A percentile compares a stretch with the other conserved stretches of the same genome.
These are phyloP conservation scores for Rhododendron simsii DNA, from an alignment of 148 eudicot genomes.

Conservation along the genomic window DNA sequence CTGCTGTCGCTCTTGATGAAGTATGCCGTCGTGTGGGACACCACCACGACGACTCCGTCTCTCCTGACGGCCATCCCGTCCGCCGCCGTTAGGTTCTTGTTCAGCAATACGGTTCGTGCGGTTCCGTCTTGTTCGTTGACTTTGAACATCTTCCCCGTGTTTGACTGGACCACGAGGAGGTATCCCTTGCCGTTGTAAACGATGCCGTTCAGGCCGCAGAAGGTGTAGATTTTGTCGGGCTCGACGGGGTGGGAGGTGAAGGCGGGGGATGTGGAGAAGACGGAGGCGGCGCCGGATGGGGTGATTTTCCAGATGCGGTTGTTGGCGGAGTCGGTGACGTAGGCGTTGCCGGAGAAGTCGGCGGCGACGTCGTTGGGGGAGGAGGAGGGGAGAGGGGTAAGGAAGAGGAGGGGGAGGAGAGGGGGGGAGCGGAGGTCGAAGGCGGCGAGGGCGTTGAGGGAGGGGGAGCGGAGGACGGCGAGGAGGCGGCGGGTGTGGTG, in stretches of 20 bases:
- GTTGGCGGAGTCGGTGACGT: slow-evolving; percentile 68
- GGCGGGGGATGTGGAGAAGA: slow-evolving; percentile 49
- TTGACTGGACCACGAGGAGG: slow-evolving; percentile 63
- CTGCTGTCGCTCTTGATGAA: slow-evolving; percentile 64
- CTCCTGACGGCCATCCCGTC: slow-evolving; percentile 57
- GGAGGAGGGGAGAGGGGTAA: slow-evolving; percentile 42
- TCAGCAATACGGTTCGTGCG: slow-evolving; percentile 40
- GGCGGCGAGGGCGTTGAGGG: slow-evolving; percentile 51
- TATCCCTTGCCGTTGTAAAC: slow-evolving; percentile 52
- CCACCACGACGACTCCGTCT: slow-evolving; percentile 67
- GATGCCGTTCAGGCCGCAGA: slow-evolving; percentile 70
- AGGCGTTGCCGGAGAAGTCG: slow-evolving; percentile 72
- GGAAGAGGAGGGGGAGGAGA: slow-evolving; percentile 35
- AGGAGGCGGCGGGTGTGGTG: too few relatives aligned
- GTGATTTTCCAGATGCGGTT: slow-evolving; percentile 66
- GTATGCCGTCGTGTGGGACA: slow-evolving; percentile 39
- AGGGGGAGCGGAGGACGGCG: too few relatives aligned
- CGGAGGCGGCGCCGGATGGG: slow-evolving; percentile 27
- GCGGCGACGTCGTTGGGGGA: slow-evolving; percentile 62
- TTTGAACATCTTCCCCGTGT: slow-evolving; percentile 75
- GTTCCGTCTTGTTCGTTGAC: slow-evolving; percentile 59
- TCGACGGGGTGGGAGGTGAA: slow-evolving; percentile 42
- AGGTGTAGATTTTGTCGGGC: slow-evolving; percentile 23
- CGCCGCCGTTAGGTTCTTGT: slow-evolving; percentile 40
- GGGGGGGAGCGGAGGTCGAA: slow-evolving; percentile 43